Base-by-base conservation (phyloP, 2,329 filamentous ascomycete species). In the Aspergillus pseudotamarii region DNA sequence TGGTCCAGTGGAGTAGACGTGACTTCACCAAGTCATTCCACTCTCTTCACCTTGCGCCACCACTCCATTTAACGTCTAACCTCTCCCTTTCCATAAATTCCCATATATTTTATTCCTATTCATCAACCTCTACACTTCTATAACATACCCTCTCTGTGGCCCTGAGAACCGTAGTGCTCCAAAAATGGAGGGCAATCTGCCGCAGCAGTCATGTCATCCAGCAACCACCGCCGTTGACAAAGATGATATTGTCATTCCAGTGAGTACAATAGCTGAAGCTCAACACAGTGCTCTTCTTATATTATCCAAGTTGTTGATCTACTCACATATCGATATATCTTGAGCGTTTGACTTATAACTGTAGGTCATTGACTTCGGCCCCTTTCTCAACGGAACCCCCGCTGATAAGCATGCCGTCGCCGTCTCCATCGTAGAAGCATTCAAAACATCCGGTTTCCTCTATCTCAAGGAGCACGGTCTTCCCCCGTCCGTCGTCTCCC, bases 381-480 rank as follows among this genome's bases (percentile, higher is more conserved):
- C 83, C 50, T 95, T 94, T 77, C 86, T 92, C 28, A 78, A 84
- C 62, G 90, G 90, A 38, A 83, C 84, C 23, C 80, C 85, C 0
- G 71, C 82, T 11, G 82, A 90, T 68, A 90, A 89, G 69, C 80
- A 84, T 57, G 79, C 84, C 50, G 88, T 91, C 1, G 93, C 93
- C 26, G 79, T 87, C 59, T 87, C 90, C 46, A 89, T 97, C 69
- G 88, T 94, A 14, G 75, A 88, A 59, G 93, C 92, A 48, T 96
- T 97, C 81, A 91, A 93, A 71, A 89, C 86, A 1, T 91, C 93
- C 2, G 94, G 94, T 62, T 97, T 97, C 82, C 86, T 97, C 73
- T 97, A 97, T 79, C 86, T 96, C 45, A 89, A 89, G 70, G 91
- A 94, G 77, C 89, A 94, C 68, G 86, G 90, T 46, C 90, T 97